Evolutionary conservation across 2,329 filamentous ascomycete species (phyloP).

Genomic region (Bipolaris gigantea): DNA sequence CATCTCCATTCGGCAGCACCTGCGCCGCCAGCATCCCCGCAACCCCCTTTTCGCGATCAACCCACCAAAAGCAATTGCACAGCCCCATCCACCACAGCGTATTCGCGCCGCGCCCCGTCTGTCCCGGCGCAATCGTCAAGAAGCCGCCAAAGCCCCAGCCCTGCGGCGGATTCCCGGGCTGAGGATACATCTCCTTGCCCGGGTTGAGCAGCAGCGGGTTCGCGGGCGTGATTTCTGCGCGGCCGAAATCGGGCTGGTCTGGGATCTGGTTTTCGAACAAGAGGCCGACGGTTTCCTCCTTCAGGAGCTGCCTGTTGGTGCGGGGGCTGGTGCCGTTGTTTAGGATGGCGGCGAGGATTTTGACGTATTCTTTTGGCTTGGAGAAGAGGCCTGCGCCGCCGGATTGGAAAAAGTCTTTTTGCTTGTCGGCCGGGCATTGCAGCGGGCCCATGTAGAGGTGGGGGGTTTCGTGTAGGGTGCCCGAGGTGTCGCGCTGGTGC

Average conservation of each 20-base stretch:
- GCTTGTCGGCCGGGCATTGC: conserved; percentile 49
- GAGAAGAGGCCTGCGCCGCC: conserved; percentile 66
- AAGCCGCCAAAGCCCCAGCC: conserved; percentile 67
- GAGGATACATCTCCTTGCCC: conserved; percentile 55
- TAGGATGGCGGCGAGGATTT: conserved; percentile 63
- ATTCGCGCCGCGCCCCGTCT: conserved; percentile 56
- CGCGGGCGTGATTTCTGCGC: conserved; percentile 47
- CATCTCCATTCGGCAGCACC: conserved; percentile 42
- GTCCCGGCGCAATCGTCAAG: conserved; percentile 51
- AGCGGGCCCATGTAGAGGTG: conserved; percentile 56
- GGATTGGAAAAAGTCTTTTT: conserved; percentile 55
- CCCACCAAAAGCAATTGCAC: conserved; percentile 65
- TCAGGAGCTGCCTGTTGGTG: conserved; percentile 59
- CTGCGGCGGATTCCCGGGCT: conserved; percentile 56
- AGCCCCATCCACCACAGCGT: conserved; percentile 63
- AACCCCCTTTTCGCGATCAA: conserved; percentile 61
- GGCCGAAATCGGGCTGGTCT: conserved; percentile 55
- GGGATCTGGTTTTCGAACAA: conserved; percentile 69
- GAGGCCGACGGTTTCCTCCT: conserved; percentile 59
- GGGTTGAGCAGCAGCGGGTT: conserved; percentile 55
- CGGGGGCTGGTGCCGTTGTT: conserved; percentile 65
- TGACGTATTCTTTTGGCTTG: conserved; percentile 61
- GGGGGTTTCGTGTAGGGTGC: conserved; percentile 45
- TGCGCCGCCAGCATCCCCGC: conserved; percentile 34
- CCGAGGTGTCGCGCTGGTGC: conserved; percentile 55